phyloP scores from a whole-genome alignment of 257 asterid genomes.

The Capsicum chinense region DNA sequence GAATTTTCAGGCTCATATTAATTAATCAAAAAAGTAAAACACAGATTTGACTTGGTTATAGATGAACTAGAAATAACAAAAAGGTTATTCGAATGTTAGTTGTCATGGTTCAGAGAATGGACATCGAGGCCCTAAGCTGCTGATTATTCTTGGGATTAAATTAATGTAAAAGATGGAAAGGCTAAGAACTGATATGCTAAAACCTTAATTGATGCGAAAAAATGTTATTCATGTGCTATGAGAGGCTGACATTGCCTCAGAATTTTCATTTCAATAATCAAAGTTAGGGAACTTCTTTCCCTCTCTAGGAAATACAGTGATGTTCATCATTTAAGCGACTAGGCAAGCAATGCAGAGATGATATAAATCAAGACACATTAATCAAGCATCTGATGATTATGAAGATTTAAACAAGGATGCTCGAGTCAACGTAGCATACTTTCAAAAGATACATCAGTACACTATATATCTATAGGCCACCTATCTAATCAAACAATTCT shows the following conservation, averaged over 20 bases:
- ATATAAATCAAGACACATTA: conserved; percentile 5
- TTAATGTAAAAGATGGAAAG: conserved; percentile 4
- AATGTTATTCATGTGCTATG: background rate
- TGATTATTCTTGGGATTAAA: background rate
- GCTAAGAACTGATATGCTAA: background rate
- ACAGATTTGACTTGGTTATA: background rate
- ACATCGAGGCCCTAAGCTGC: background rate
- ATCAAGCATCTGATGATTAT: background rate
- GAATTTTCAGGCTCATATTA: too few species aligned
- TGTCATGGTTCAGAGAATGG: background rate
- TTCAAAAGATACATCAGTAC: background rate
- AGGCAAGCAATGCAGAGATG: background rate
- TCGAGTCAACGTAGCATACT: background rate
- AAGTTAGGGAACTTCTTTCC: background rate
- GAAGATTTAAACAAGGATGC: background rate
- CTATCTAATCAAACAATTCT: background rate
- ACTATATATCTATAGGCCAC: background rate
- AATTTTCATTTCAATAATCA: background rate
- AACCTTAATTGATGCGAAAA: background rate
- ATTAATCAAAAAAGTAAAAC: background rate
- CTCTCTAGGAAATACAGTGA: background rate
- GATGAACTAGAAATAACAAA: background rate
- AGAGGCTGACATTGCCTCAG: background rate
- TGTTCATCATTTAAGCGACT: background rate
- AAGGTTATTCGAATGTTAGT: background rate